Percentiles rank a stretch among this genome's conserved stretches.
Evolutionary conservation across 495 filamentous ascomycete species (phyloP).

Genomic region (Penicillium ochrochloron): DNA sequence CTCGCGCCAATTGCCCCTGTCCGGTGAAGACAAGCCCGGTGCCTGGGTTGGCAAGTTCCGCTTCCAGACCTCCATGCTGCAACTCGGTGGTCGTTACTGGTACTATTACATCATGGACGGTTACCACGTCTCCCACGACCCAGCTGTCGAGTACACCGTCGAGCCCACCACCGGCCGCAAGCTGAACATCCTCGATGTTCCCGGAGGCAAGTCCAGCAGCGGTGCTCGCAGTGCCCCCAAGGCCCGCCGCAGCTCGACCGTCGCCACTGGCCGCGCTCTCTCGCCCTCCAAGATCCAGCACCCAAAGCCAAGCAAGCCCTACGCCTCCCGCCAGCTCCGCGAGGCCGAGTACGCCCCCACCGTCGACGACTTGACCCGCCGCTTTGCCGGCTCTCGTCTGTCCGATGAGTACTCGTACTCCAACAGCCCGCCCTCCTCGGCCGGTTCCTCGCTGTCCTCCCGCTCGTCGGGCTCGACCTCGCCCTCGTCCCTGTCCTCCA

Average conservation of each 20-base stretch:
- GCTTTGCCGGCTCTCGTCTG: slow-evolving; percentile 73
- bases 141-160: slow-evolving; percentile 82
- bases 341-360: slow-evolving; percentile 73
- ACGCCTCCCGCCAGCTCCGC: slow-evolving; percentile 83
- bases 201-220: slow-evolving; percentile 44
- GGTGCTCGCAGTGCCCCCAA: slow-evolving; percentile 27
- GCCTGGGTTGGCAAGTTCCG: slow-evolving; percentile 95
- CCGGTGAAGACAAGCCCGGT: slow-evolving; percentile 84
- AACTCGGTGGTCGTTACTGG: slow-evolving; percentile 93
- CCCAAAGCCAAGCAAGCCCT: slow-evolving; percentile 86
- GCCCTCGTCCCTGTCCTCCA: slow-evolving; percentile 70
- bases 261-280: slow-evolving; percentile 84
- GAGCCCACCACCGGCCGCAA: slow-evolving; percentile 97
- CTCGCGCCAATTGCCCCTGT: slow-evolving; percentile 86
- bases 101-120: slow-evolving; percentile 99
- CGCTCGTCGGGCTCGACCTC: slow-evolving; percentile 74
- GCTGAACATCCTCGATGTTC: slow-evolving; percentile 79
- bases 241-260: slow-evolving; percentile 46
- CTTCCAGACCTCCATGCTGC: slow-evolving; percentile 83
- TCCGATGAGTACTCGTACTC: slow-evolving; percentile 69
- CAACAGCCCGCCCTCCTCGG: slow-evolving; percentile 71
- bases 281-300: slow-evolving; percentile 87
- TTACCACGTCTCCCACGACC: slow-evolving; percentile 98
- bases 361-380: slow-evolving; percentile 72
- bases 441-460: slow-evolving; percentile 73